Evolutionary conservation across 192 early-diverging fungal genomes (phyloP).

Genomic region (Umbelopsis sp.): DNA sequence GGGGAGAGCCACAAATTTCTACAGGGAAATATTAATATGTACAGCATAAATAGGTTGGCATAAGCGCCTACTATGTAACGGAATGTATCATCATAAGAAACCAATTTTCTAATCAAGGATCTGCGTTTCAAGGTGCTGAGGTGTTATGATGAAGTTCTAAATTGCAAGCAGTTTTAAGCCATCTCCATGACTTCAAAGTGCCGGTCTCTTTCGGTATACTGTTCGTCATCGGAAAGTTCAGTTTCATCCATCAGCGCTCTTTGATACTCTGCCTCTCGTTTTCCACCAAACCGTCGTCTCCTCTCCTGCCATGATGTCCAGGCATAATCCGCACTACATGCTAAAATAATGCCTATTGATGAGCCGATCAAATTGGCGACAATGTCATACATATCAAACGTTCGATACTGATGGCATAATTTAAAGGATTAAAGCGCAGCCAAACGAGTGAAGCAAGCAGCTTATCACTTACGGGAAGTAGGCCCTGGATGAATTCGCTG

Average conservation of each 20-base stretch:
- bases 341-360: slow-evolving; percentile 23
- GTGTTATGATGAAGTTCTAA: background rate
- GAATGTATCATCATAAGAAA: slow-evolving; percentile 6
- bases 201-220: background rate
- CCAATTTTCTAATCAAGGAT: background rate
- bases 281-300: slow-evolving; percentile 33
- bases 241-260: slow-evolving; percentile 35
- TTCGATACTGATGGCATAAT: slow-evolving; percentile 35
- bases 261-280: slow-evolving; percentile 34
- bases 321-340: slow-evolving; percentile 25
- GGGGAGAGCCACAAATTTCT: background rate
- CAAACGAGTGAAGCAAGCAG: background rate
- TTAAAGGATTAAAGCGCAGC: background rate
- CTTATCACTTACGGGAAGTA: slow-evolving; percentile 34
- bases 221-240: slow-evolving; percentile 23
- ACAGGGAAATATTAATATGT: slow-evolving; percentile 12
- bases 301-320: slow-evolving; percentile 24
- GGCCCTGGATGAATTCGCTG: slow-evolving; percentile 40
- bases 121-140: background rate
- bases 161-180: background rate
- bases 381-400: slow-evolving; percentile 43
- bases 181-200: slow-evolving; percentile 3
- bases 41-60: slow-evolving; percentile 12
- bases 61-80: slow-evolving; percentile 1
- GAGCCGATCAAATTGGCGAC: slow-evolving; percentile 36